Percentiles rank a stretch among this genome's conserved stretches.
phyloP scores from a whole-genome alignment of 805 yeast genomes.

The Jamesozyma jinghongensis region DNA sequence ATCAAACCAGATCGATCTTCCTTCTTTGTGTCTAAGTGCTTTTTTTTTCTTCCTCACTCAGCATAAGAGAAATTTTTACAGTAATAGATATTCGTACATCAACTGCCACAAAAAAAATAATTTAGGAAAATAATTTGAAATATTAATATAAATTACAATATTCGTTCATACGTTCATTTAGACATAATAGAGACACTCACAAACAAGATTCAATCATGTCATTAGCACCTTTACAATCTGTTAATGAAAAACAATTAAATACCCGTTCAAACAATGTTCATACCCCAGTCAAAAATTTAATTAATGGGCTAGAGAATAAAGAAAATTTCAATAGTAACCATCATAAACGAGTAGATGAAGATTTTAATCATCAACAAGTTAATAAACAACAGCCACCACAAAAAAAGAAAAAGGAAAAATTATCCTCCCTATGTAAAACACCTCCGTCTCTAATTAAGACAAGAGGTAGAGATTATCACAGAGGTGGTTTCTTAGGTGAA shows the following conservation, averaged over 20 bases:
- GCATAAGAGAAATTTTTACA: no score
- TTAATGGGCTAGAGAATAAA: slow-evolving; percentile 6
- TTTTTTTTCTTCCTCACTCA: no score
- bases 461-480: slow-evolving; percentile 80
- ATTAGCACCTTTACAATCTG: slow-evolving; percentile 28
- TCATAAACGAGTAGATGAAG: slow-evolving; percentile 12
- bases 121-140: no score
- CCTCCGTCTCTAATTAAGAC: slow-evolving; percentile 92
- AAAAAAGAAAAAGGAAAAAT: slow-evolving; percentile 78
- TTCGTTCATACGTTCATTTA: neutral
- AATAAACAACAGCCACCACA: slow-evolving; percentile 15
- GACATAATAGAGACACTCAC: no score
- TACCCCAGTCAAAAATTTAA: slow-evolving; percentile 24
- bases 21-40: no score
- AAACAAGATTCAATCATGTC: slow-evolving; percentile 24
- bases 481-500: slow-evolving; percentile 89
- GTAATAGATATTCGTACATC: no score
- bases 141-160: no score
- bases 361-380: slow-evolving; percentile 4
- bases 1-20: no score
- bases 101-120: no score
- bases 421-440: slow-evolving; percentile 86
- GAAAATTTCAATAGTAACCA: slow-evolving; percentile 10
- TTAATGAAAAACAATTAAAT: slow-evolving; percentile 29
- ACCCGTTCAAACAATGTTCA: slow-evolving; percentile 22